Percentiles rank a stretch among this genome's conserved stretches.
Conservation (phyloP, 2,329 filamentous ascomycete genomes). For the Fusarium sp. region DNA sequence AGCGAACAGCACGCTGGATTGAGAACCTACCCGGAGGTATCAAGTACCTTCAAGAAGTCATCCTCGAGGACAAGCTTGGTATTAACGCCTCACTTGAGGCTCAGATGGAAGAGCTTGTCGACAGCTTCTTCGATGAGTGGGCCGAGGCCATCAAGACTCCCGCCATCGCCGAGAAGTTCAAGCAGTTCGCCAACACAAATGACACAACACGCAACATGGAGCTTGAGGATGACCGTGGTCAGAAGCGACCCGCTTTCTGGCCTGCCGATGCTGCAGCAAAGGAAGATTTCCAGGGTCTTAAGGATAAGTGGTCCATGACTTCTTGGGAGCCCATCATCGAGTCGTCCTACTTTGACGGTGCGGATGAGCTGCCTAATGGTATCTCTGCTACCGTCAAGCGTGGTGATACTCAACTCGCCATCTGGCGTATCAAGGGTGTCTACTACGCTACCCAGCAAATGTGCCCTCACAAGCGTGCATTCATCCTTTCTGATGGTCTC, state of each 20-base stretch:
- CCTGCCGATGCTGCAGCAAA: constrained; percentile 71
- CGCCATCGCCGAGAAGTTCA: constrained; percentile 74
- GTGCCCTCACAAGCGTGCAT: constrained; percentile 92
- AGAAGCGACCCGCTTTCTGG: constrained; percentile 82
- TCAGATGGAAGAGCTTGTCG: constrained; percentile 88
- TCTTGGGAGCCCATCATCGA: constrained; percentile 85
- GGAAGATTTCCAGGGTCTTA: constrained; percentile 77
- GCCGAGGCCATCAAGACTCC: constrained; percentile 81
- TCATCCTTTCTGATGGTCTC: constrained; percentile 87
- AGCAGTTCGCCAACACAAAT: constrained; percentile 84
- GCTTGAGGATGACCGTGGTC: constrained; percentile 75
- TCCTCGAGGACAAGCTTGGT: constrained; percentile 86
- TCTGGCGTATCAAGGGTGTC: constrained; percentile 83
- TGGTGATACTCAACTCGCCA: constrained; percentile 87
- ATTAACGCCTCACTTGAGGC: constrained; percentile 85
- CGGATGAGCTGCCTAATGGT: constrained; percentile 73
- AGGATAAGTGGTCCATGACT: constrained; percentile 68
- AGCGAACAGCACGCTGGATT: constrained; percentile 89
- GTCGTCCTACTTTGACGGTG: constrained; percentile 73
- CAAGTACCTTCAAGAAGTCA: constrained; percentile 82
- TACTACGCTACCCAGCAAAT: constrained; percentile 93
- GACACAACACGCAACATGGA: constrained; percentile 79
- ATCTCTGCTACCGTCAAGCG: constrained; percentile 83
- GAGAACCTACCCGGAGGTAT: constrained; percentile 86
- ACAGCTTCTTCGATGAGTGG: constrained; percentile 92